These are phyloP conservation scores for Blastocystis sp. DNA, from an alignment of 352 stramenopile genomes.

Conservation along the genomic window DNA sequence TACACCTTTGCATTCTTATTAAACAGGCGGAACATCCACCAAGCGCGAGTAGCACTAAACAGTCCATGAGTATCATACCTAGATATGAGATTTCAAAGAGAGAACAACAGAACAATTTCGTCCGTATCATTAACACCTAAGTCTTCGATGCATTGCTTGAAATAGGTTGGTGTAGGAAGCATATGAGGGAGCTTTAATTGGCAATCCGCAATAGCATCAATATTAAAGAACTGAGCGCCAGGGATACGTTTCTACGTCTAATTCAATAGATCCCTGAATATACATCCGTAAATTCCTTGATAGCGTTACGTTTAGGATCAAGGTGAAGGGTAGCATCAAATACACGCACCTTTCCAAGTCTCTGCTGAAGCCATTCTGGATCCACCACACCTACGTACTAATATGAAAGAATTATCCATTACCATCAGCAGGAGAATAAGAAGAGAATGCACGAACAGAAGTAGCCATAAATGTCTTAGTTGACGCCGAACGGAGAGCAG, in stretches of 20 bases:
- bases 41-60: conserved; percentile 58
- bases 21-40: conserved; percentile 61
- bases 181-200: conserved; percentile 51
- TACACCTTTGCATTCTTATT: conserved; percentile 61
- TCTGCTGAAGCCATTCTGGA: conserved; percentile 57
- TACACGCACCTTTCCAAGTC: conserved; percentile 43
- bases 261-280: neutral
- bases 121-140: conserved; percentile 58
- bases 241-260: conserved; percentile 44
- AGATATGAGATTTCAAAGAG: neutral
- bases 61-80: conserved; percentile 60
- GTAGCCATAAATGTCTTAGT: neutral
- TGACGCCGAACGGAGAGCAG: neutral
- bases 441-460: conserved; percentile 28
- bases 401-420: neutral
- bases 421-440: conserved; percentile 59
- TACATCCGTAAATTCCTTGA: conserved; percentile 53
- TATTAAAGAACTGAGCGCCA: conserved; percentile 59
- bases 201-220: conserved; percentile 47
- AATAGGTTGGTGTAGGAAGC: conserved; percentile 49
- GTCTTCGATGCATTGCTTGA: conserved; percentile 60
- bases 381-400: conserved; percentile 39
- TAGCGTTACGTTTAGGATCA: conserved; percentile 35
- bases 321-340: conserved; percentile 56
- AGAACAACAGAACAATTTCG: conserved; percentile 51